These are phyloP conservation scores for Boletus eberwhitei DNA, from an alignment of 768 basidiomycete species.

Conservation along the genomic window DNA sequence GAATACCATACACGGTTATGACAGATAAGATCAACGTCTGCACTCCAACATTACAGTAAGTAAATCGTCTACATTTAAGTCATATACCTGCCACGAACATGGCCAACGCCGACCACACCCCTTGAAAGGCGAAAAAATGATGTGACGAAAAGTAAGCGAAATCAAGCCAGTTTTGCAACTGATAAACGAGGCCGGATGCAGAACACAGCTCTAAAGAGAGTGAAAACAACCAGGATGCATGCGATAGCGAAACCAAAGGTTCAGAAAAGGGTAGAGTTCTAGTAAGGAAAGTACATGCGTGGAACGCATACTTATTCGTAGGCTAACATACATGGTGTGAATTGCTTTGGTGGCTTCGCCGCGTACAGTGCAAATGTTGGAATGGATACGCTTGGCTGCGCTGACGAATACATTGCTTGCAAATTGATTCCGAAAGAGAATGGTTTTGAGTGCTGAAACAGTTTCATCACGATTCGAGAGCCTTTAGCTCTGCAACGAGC, in stretches of 20 bases:
- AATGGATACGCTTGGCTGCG: slow-evolving; percentile 21
- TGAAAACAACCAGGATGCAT: slow-evolving; percentile 25
- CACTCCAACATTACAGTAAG: not conserved
- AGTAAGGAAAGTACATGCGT: slow-evolving; percentile 25
- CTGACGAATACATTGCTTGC: slow-evolving; percentile 28
- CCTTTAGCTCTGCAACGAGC: slow-evolving; percentile 61
- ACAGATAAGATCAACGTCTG: slow-evolving; percentile 20
- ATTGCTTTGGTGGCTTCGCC: slow-evolving; percentile 24
- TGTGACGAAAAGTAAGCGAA: slow-evolving; percentile 4
- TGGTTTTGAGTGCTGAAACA: not conserved
- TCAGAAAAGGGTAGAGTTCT: slow-evolving; percentile 13
- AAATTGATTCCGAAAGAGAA: slow-evolving; percentile 11
- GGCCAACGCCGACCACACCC: not conserved
- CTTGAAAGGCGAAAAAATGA: not conserved
- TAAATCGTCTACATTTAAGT: slow-evolving; percentile 6
- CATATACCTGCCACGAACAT: slow-evolving; percentile 8
- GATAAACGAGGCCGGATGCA: slow-evolving; percentile 9
- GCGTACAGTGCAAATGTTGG: slow-evolving; percentile 27
- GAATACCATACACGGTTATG: slow-evolving; percentile 6
- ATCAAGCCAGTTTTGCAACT: slow-evolving; percentile 6
- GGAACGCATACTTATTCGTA: slow-evolving; percentile 20
- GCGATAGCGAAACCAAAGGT: slow-evolving; percentile 12
- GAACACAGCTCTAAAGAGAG: slow-evolving; percentile 26
- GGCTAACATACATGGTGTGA: slow-evolving; percentile 30
- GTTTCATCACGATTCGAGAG: slow-evolving; percentile 37